phyloP scores from a whole-genome alignment of 345 rosid genomes.

The Ricinus communis region DNA sequence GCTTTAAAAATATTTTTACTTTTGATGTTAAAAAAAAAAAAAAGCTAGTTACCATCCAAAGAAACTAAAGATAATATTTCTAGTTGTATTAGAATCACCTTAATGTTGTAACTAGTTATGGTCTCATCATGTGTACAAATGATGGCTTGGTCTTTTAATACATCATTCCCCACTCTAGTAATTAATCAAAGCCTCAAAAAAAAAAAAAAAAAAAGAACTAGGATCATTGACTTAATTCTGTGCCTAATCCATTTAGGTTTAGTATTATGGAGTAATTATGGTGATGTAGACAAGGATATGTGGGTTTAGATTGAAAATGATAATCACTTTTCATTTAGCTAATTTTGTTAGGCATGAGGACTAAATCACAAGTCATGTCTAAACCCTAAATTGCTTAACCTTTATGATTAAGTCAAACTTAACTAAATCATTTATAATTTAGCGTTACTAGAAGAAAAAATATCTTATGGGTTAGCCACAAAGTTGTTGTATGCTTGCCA shows the following conservation, averaged over 20 bases:
- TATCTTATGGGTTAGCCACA: not conserved
- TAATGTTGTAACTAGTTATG: not conserved
- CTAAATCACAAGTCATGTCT: not conserved
- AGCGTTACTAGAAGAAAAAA: not conserved
- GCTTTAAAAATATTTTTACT: no score
- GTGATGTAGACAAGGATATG: constrained; percentile 20
- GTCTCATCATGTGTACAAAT: constrained; percentile 1
- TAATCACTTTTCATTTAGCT: not conserved
- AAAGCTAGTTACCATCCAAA: not conserved
- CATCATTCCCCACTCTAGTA: constrained; percentile 24
- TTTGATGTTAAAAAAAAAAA: not conserved
- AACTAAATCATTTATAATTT: no score
- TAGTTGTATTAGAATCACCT: not conserved
- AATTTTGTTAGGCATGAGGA: not conserved
- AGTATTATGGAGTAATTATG: constrained; percentile 26
- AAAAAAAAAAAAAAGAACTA: constrained; percentile 6
- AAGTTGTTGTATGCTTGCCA: not conserved
- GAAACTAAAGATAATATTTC: not conserved
- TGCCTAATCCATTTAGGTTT: constrained; percentile 29
- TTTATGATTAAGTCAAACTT: not conserved
- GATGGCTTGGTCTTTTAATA: not conserved
- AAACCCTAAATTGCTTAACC: not conserved
- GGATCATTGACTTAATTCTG: constrained; percentile 29
- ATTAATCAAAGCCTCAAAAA: constrained; percentile 11
- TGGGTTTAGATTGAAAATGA: not conserved